A percentile compares a stretch with the other conserved stretches of the same genome.
Evolutionary conservation across 1,284 basidiomycete species (phyloP).

Genomic region (Trichosporon inkin): DNA sequence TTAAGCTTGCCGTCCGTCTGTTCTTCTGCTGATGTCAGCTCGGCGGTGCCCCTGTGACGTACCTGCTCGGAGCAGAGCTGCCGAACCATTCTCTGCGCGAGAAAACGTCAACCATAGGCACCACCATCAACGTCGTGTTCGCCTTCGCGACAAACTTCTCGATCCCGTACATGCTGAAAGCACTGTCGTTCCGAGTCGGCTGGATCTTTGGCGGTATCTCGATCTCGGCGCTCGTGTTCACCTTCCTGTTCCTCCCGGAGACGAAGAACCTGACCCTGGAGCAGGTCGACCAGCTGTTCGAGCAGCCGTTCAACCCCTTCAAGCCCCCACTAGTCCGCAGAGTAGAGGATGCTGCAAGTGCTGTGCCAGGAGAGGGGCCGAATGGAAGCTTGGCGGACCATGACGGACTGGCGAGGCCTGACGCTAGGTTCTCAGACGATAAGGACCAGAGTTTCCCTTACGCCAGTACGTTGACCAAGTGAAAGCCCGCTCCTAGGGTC

Average conservation of each 20-base stretch:
- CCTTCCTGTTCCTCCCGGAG: conserved; percentile 13
- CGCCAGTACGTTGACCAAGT: too few relatives aligned
- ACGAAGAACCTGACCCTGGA: conserved; percentile 25
- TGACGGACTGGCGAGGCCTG: too few relatives aligned
- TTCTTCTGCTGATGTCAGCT: conserved; percentile 5
- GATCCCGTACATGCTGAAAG: conserved; percentile 13
- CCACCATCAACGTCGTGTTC: conserved; percentile 14
- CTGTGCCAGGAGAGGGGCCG: background rate
- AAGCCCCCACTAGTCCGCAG: background rate
- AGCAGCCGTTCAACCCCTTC: background rate
- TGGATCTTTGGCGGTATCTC: conserved; percentile 15
- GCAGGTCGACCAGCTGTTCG: conserved; percentile 12
- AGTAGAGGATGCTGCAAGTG: background rate
- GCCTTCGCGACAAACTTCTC: conserved; percentile 14
- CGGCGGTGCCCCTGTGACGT: conserved; percentile 15
- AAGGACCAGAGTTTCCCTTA: too few relatives aligned
- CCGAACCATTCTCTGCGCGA: conserved; percentile 15
- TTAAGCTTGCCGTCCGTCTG: background rate
- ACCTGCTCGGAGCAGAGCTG: conserved; percentile 19
- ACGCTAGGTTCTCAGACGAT: too few relatives aligned
- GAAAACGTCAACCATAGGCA: conserved; percentile 15
- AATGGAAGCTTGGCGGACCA: too few relatives aligned
- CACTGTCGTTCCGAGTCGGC: conserved; percentile 12
- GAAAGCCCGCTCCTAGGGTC: too few relatives aligned
- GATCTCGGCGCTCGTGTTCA: conserved; percentile 3